A percentile compares a stretch with the other conserved stretches of the same genome.
Evolutionary conservation across 345 rosid genomes (phyloP).

Genomic region (Eucalyptus lansdowneana): DNA sequence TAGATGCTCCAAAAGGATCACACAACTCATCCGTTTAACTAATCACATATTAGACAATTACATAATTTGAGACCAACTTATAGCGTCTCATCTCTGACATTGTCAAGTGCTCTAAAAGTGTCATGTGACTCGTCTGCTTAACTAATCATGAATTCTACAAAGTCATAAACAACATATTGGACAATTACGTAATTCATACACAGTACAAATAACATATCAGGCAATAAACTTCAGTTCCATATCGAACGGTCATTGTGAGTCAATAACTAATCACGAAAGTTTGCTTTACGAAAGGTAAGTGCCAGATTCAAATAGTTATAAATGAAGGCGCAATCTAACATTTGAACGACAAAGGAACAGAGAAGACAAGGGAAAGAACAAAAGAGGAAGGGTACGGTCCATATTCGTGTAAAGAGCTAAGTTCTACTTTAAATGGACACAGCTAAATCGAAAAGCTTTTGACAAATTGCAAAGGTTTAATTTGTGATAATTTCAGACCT

Average conservation of each 20-base stretch:
- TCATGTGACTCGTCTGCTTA: no score
- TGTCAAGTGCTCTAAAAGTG: not conserved
- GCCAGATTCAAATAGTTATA: not conserved
- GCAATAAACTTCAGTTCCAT: not conserved
- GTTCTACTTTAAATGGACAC: not conserved
- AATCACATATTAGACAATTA: no score
- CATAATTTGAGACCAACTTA: not conserved
- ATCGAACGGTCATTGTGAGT: not conserved
- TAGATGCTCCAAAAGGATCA: no score
- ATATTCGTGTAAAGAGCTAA: not conserved
- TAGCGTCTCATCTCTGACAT: no score
- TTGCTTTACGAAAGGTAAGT: not conserved
- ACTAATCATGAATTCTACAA: no score
- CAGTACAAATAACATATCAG: no score
- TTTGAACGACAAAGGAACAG: not conserved
- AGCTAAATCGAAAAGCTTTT: not conserved
- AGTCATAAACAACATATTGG: not conserved
- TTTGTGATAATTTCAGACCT: not conserved
- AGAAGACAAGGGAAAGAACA: not conserved
- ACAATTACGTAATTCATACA: not conserved
- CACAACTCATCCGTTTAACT: no score
- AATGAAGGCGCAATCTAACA: not conserved
- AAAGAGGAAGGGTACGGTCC: not conserved
- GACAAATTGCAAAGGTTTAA: not conserved
- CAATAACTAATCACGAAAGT: not conserved